These are phyloP conservation scores for Pseudozyma tsukubaensis DNA, from an alignment of 1,284 basidiomycete genomes.

Conservation along the genomic window DNA sequence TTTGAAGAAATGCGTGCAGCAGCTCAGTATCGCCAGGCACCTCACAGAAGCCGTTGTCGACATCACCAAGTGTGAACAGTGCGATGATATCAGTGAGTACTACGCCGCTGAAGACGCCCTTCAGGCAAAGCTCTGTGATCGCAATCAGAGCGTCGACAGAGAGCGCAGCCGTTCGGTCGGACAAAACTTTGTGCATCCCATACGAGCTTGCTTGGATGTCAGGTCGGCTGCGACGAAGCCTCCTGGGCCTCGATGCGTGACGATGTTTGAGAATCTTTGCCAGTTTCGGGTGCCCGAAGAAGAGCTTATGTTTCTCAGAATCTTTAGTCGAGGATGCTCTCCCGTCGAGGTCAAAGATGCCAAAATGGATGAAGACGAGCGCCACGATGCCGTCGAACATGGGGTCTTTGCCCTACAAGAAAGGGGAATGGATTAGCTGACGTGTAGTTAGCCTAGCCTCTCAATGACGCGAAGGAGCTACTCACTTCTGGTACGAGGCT, in stretches of 20 bases:
- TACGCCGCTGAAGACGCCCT: constrained; percentile 8
- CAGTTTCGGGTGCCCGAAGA: too few species aligned
- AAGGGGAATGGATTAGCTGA: background rate
- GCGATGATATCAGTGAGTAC: constrained; percentile 13
- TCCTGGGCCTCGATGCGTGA: too few species aligned
- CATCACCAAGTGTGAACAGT: constrained; percentile 26
- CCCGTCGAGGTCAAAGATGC: constrained; percentile 3
- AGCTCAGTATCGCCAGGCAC: constrained; percentile 10
- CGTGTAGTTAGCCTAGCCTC: background rate
- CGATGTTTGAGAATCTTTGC: too few species aligned
- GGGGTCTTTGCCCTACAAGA: constrained; percentile 4
- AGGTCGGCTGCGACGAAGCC: too few species aligned
- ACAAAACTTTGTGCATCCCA: too few species aligned
- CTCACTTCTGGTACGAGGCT: constrained; percentile 5
- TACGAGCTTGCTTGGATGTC: background rate
- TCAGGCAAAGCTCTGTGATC: constrained; percentile 20
- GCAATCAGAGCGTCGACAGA: constrained; percentile 14
- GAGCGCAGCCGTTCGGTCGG: background rate
- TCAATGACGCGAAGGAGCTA: background rate
- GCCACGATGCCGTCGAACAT: constrained; percentile 12
- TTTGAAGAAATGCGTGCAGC: constrained; percentile 13
- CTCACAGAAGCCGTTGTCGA: constrained; percentile 6
- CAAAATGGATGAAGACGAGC: constrained; percentile 21
- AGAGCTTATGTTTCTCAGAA: background rate
- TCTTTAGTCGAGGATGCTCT: background rate